phyloP scores from a whole-genome alignment of 2,329 filamentous ascomycete species.

The Fusarium sp. region DNA sequence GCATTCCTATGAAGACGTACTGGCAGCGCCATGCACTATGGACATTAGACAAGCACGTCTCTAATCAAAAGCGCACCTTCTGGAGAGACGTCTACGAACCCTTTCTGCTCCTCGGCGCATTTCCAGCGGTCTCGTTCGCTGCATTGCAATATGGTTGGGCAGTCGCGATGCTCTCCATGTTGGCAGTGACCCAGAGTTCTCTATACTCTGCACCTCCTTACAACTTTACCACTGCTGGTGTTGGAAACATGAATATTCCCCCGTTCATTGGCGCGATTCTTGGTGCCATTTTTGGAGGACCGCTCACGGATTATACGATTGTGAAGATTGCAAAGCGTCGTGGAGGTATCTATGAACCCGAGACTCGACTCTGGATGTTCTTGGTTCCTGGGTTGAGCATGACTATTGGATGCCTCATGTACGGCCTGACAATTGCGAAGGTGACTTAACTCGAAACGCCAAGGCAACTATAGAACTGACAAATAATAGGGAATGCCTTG shows the following conservation, averaged over 20 bases:
- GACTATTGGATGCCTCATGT: constrained; percentile 33
- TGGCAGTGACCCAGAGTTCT: constrained; percentile 21
- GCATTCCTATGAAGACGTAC: constrained; percentile 22
- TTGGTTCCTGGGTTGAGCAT: constrained; percentile 22
- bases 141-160: constrained; percentile 21
- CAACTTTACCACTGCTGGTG: constrained; percentile 21
- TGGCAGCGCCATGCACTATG: constrained; percentile 16
- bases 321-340: constrained; percentile 26
- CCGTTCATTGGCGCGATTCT: constrained; percentile 24
- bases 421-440: constrained; percentile 30
- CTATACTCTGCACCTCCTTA: constrained; percentile 19
- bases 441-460: background rate
- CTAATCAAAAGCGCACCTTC: background rate
- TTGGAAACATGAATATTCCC: constrained; percentile 38
- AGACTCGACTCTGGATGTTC: constrained; percentile 35
- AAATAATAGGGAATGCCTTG: constrained; percentile 26
- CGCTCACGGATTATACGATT: constrained; percentile 20
- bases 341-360: constrained; percentile 31
- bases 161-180: constrained; percentile 33
- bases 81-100: constrained; percentile 22
- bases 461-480: rapidly evolving
- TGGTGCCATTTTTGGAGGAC: constrained; percentile 23
- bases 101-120: background rate
- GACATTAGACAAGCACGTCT: constrained; percentile 8
- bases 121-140: constrained; percentile 15